Percentiles rank a stretch among this genome's conserved stretches.
Conservation (phyloP, 2,329 filamentous ascomycete genomes). For the Neofusicoccum umdonicola region DNA sequence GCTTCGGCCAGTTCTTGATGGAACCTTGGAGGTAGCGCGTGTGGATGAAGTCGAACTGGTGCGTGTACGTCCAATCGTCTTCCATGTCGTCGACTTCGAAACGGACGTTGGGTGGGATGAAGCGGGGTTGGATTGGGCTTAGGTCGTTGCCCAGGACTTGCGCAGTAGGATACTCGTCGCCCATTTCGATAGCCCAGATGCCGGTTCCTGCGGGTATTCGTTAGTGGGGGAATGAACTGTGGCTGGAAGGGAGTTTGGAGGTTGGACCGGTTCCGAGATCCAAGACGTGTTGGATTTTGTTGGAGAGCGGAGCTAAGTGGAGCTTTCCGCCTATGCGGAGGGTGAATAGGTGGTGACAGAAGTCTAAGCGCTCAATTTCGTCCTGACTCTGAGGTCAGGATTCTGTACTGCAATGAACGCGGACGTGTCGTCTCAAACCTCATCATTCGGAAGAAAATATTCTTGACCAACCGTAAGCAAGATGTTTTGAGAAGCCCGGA, state of each 20-base stretch:
- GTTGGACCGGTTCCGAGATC: slow-evolving; percentile 25
- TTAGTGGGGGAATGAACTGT: too few species aligned
- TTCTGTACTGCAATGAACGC: too few species aligned
- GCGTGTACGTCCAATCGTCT: slow-evolving; percentile 25
- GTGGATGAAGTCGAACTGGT: slow-evolving; percentile 59
- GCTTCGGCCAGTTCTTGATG: slow-evolving; percentile 53
- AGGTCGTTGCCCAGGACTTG: slow-evolving; percentile 47
- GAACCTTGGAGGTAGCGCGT: slow-evolving; percentile 50
- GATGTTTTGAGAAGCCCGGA: too few species aligned
- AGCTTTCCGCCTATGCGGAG: slow-evolving; percentile 12
- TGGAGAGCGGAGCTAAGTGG: slow-evolving; percentile 22
- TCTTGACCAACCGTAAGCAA: background rate
- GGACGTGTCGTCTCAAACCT: background rate
- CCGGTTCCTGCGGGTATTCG: background rate
- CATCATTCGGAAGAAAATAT: slow-evolving; percentile 20
- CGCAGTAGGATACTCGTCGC: slow-evolving; percentile 29
- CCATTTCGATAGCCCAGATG: slow-evolving; percentile 3
- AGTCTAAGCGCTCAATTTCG: slow-evolving; percentile 6
- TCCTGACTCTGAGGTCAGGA: slow-evolving; percentile 24
- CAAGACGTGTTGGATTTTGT: slow-evolving; percentile 19
- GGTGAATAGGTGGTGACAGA: background rate
- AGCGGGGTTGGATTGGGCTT: slow-evolving; percentile 49
- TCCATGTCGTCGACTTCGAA: slow-evolving; percentile 53
- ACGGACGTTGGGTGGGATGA: slow-evolving; percentile 46
- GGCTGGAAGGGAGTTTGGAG: background rate